These are phyloP conservation scores for Avena eriantha DNA, from an alignment of 176 grass and related monocot genomes.

Conservation along the genomic window DNA sequence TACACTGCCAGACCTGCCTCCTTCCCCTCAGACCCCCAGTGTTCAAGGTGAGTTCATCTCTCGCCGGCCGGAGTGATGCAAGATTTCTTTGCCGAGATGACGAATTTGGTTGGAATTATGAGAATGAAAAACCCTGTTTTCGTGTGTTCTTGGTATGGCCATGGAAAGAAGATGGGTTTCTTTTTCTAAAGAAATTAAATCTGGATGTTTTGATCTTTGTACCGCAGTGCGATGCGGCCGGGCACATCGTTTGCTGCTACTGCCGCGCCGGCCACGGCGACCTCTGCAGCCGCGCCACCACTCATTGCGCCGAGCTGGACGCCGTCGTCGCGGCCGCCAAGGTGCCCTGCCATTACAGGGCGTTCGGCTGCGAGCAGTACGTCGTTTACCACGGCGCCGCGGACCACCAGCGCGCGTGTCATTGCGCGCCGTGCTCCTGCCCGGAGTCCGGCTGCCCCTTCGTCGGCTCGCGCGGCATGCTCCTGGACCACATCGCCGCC, in stretches of 20 bases:
- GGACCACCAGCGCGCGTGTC: constrained; percentile 27
- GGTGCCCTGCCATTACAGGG: not conserved
- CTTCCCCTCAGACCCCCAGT: constrained; percentile 25
- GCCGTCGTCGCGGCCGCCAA: not conserved
- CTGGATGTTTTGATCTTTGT: not conserved
- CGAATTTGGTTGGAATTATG: no score
- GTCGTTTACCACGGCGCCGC: not conserved
- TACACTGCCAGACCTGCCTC: constrained; percentile 25
- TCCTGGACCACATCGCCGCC: not conserved
- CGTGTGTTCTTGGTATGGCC: not conserved
- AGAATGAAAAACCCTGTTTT: not conserved
- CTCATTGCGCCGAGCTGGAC: constrained; percentile 7
- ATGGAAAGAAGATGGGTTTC: not conserved
- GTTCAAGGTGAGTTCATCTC: constrained; percentile 13
- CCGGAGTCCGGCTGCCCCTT: constrained; percentile 26
- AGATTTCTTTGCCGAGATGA: not conserved
- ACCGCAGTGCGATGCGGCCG: not conserved
- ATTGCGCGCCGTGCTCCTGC: constrained; percentile 2
- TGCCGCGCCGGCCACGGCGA: constrained; percentile 9
- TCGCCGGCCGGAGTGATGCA: not conserved
- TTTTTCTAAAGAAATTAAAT: no score
- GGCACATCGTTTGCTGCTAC: constrained; percentile 17
- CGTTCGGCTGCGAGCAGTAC: not conserved
- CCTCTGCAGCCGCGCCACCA: not conserved
- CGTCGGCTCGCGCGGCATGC: not conserved